Base-by-base conservation (phyloP, 768 basidiomycete genomes). In the Tylopilus felleus region DNA sequence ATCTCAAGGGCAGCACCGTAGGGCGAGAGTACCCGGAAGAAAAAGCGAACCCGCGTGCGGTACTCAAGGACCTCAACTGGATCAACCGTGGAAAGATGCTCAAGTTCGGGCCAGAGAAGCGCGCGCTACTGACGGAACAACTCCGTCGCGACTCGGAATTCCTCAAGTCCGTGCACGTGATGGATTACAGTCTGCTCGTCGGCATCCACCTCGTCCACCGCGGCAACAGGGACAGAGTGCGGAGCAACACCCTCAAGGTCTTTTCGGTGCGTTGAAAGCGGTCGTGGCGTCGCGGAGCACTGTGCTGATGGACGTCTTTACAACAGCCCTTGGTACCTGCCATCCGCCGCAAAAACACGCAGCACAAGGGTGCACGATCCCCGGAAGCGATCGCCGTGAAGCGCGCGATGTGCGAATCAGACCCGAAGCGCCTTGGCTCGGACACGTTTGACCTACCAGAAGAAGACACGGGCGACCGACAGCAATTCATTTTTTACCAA, bases 21-120 rank as follows among this genome's bases (percentile, higher is more conserved):
- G 96, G 95, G 0, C 77, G 96, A 23, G 78, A 85, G 69, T 94
- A 93, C 58, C 80, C 93, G 1, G 94, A 96, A 66, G 91, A 90
- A 33, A 89, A 86, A 65, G 81, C 79, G 17, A 66, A 97, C 50
- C 91, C 90, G 0, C 78, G 89, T 27, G 95, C 93, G 5, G 92
- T 94, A 16, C 72, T 98, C 56, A 99, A 99, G 72, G 97, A 99
- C 66, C 73, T 97, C 59, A 98, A 99, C 69, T 99, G 96, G 95
- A 90, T 98, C 42, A 83, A 89, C 51, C 77, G 92, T 3, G 74
- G 75, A 8, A 85, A 87, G 61, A 78, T 73, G 65, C 77, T 99
- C 43, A 90, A 94, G 69, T 72, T 98, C n/a, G 97, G 97, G 0
- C 97, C 97, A 0, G 94, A 98, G 75, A 99, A 98, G 73, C 75